phyloP scores from a whole-genome alignment of 805 yeast species.

The Kazachstania bromeliacearum region DNA sequence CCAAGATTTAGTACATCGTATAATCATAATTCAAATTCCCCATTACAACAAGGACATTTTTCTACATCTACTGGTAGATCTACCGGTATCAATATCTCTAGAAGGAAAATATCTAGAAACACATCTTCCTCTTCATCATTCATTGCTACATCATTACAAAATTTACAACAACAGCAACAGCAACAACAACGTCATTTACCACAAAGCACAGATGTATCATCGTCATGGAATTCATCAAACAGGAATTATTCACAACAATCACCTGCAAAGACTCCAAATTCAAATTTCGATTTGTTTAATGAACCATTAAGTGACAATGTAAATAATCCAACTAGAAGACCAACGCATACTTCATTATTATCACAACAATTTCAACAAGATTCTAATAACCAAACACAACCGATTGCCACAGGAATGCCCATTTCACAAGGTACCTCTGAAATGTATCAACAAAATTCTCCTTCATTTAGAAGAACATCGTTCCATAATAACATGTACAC shows the following conservation, averaged over 20 bases:
- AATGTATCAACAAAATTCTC: constrained; percentile 4
- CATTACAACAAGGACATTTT: constrained; percentile 15
- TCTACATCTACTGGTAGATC: constrained; percentile 11
- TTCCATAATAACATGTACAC: constrained; percentile 1
- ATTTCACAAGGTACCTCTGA: no score
- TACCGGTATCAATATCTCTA: constrained; percentile 21
- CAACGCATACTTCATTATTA: constrained; percentile 26
- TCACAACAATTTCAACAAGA: constrained; percentile 25
- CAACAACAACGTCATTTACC: constrained; percentile 4
- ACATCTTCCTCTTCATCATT: constrained; percentile 26
- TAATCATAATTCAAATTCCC: constrained; percentile 9
- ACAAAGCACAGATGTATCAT: constrained; percentile 1
- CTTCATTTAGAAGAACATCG: constrained; percentile 8
- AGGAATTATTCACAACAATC: neutral
- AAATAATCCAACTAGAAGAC: constrained; percentile 1
- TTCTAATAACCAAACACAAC: neutral
- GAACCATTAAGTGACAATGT: neutral
- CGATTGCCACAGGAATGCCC: neutral
- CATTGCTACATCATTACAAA: constrained; percentile 23
- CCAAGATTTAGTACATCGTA: constrained; percentile 14
- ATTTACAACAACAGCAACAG: constrained; percentile 15
- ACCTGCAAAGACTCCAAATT: neutral
- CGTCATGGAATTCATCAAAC: neutral
- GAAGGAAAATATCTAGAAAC: constrained; percentile 24
- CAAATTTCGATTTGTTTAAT: constrained; percentile 4